Evolutionary conservation across 176 grass and related monocot genomes (phyloP), one percentile per base, ranked within the genome.

Genomic region (Urochloa ruziziensis): DNA sequence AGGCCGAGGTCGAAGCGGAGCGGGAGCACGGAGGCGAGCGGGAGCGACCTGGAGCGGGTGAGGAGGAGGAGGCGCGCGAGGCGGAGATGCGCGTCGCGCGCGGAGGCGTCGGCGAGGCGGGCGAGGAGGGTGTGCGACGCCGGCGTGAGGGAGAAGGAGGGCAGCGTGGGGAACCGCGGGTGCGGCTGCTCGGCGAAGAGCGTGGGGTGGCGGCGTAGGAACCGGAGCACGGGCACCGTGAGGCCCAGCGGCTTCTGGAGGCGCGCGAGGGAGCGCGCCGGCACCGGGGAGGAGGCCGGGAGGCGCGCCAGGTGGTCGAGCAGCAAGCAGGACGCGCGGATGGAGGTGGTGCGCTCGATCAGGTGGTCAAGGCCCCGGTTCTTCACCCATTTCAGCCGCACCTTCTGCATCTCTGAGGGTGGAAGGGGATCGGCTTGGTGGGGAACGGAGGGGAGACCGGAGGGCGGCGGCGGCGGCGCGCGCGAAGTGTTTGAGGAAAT

Each of bases 381-480:
- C 88, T 97, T 93, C 77, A 97, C 95, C 95, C 95, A 97, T 75
- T 97, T 97, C 17, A 97, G 86, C 28, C 92, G 95, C 30, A 97
- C 95, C 88, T 92, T 94, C 78, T 91, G 91, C 92, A 97, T 89
- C 10, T 33, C 65, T 3, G 8, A 53, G 28, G 42, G 39, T 3
- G 13, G 23, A 16, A 60, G 62, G 9, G 47, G 2, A 4, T 24
- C 19, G 6, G 1, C 18, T 9, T 51, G 43, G 42, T 39, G 59
- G 75, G 77, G 19, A n/a, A 44, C 44, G 59, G 75, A 73, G 44
- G 19, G 30, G 56, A 28, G 46, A 63, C 49, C 8, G 85, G 65
- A 68, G 65, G 23, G 65, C 4, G 21, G 70, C 37, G 37, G 37
- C 37, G 37, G 53, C 53, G 23, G 54, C 25, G 49, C 65, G 81